A percentile compares a stretch with the other conserved stretches of the same genome.
These are phyloP conservation scores for Neurospora sp. DNA, from an alignment of 2,329 filamentous ascomycete genomes.

Conservation along the genomic window DNA sequence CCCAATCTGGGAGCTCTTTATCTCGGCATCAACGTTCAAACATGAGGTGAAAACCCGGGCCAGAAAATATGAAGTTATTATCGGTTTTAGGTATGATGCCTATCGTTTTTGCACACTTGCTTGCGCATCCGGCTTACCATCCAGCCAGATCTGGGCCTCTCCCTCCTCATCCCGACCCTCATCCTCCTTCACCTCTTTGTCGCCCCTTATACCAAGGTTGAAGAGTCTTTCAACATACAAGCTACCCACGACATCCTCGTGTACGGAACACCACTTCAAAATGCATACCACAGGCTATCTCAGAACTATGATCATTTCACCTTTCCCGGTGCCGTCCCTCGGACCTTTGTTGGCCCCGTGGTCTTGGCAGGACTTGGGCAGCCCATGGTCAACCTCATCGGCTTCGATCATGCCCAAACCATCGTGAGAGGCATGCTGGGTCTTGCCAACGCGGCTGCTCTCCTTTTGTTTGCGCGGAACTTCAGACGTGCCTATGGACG, in stretches of 20 bases:
- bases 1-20: neutral
- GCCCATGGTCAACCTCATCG: conserved; percentile 50
- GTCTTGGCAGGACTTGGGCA: conserved; percentile 63
- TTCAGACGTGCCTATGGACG: conserved; percentile 59
- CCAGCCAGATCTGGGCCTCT: conserved; percentile 22
- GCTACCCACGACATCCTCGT: conserved; percentile 81
- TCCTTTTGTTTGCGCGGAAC: conserved; percentile 55
- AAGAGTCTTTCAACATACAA: conserved; percentile 97
- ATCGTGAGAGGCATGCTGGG: conserved; percentile 70
- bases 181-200: conserved; percentile 60
- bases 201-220: conserved; percentile 91
- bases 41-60: neutral
- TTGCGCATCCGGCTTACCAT: neutral
- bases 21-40: neutral
- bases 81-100: neutral
- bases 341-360: conserved; percentile 78
- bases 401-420: conserved; percentile 45
- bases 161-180: conserved; percentile 49
- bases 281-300: conserved; percentile 43
- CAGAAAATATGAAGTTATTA: neutral
- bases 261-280: conserved; percentile 60
- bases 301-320: conserved; percentile 75
- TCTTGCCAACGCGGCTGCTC: conserved; percentile 58
- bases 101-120: neutral
- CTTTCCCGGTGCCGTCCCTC: conserved; percentile 84